phyloP scores from a whole-genome alignment of 352 stramenopile genomes.

The Globisporangium splendens region DNA sequence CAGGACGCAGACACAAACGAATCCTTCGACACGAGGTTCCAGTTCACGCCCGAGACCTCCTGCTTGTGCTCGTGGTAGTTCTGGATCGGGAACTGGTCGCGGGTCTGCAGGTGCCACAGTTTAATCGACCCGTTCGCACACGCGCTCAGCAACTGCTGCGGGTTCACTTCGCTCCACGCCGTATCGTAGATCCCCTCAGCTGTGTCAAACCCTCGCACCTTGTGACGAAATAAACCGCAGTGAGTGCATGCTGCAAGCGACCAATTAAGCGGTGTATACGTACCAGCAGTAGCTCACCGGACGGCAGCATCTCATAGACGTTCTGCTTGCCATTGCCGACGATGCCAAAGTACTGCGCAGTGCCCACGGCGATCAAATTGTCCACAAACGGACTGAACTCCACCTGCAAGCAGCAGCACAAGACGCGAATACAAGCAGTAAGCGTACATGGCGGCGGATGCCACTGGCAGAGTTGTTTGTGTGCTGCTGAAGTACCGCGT shows the following conservation, averaged over 20 bases:
- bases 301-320: conserved; percentile 75
- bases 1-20: conserved; percentile 85
- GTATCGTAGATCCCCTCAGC: conserved; percentile 89
- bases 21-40: conserved; percentile 88
- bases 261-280: conserved; percentile 6
- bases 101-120: conserved; percentile 87
- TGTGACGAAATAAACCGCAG: neutral
- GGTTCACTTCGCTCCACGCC: conserved; percentile 86
- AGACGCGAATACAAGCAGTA: neutral
- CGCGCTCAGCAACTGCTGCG: conserved; percentile 82
- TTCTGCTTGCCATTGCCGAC: conserved; percentile 88
- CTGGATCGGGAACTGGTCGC: conserved; percentile 85
- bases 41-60: conserved; percentile 88
- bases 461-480: neutral
- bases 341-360: conserved; percentile 91
- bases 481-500: conserved; percentile 32
- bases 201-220: conserved; percentile 88
- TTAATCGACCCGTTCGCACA: conserved; percentile 87
- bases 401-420: conserved; percentile 35
- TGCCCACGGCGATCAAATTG: conserved; percentile 82
- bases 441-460: neutral
- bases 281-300: conserved; percentile 57
- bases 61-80: conserved; percentile 85
- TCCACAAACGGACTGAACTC: conserved; percentile 92
- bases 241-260: neutral